Evolutionary conservation across 441 rosid genomes (phyloP), one percentile per base, ranked within the genome.

Genomic region (Gossypium laxum): DNA sequence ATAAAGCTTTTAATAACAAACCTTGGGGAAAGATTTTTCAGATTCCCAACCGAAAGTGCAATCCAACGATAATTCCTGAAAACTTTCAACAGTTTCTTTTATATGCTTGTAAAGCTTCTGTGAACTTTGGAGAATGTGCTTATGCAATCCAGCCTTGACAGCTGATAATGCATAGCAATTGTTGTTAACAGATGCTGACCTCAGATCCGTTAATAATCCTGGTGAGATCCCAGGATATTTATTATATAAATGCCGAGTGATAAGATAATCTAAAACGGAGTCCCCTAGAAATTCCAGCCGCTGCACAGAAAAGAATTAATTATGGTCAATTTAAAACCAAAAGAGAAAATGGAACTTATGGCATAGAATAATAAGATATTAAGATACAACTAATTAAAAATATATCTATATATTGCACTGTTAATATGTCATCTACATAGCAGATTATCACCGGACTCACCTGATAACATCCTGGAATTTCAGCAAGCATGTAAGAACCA

Each of bases 271-370:
- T 69, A 94, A 73, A 47, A 92, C 91, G 0, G 98, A 75, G 61
- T 94, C 99, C 1, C 98, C 98, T 0, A 94, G 97, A 80, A 90
- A 94, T 80, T 94, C 99, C 80, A 94, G 77, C 72, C 96, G 82
- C 98, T 94, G 88, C 76, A 60, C 24, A 77, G 69, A 48, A 60
- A 17, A 11, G 41, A 34, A 34, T 6, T 34, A 34, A 34, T 6
- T 34, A 34, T 34, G 10, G 41, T 34, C 41, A 6, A 34, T 34
- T 34, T 34, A 34, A 34, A 34, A 34, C 10, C 10, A 34, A 34
- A 32, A 34, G 10, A 34, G 19, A 18, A 52, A 52, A 58, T 5
- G 2, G 63, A 58, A 58, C 15, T 58, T 14, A 1, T 30, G 5
- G 8, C 2, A 6, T 2, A 56, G 63, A 55, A 55, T 5, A 12